phyloP scores from a whole-genome alignment of 2,329 filamentous ascomycete genomes.

The Cryoendolithus antarcticus region DNA sequence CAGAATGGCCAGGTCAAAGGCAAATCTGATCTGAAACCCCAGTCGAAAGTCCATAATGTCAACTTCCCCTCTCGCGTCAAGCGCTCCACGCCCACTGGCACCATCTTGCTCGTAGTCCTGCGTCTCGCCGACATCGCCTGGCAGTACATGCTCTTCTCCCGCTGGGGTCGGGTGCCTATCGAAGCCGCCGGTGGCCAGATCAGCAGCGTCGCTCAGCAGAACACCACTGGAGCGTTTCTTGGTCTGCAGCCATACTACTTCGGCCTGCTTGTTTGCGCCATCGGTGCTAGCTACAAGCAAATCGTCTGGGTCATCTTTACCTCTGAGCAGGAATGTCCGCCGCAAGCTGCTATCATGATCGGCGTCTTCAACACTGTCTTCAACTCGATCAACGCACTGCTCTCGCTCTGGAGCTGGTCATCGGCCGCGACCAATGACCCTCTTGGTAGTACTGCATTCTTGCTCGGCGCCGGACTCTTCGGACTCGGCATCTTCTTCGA shows the following conservation, averaged over 20 bases:
- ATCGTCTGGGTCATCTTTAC: constrained; percentile 7
- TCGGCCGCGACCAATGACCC: constrained; percentile 31
- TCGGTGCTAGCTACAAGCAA: constrained; percentile 7
- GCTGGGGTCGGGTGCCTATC: neutral
- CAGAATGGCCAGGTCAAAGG: too few species aligned
- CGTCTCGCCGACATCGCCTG: neutral
- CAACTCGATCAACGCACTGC: constrained; percentile 43
- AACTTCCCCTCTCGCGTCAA: neutral
- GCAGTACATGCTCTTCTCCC: neutral
- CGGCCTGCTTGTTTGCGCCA: constrained; percentile 3
- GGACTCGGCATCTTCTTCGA: constrained; percentile 41
- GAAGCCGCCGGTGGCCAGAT: neutral
- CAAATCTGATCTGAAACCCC: too few species aligned
- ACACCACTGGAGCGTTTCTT: neutral
- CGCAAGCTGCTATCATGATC: constrained; percentile 16
- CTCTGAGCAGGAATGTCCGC: neutral
- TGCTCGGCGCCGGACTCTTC: constrained; percentile 40
- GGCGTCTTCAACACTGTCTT: constrained; percentile 40
- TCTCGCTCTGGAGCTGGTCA: constrained; percentile 39
- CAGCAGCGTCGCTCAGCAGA: neutral
- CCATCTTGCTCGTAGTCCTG: neutral
- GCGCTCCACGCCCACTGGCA: neutral
- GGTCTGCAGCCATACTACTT: constrained; percentile 6
- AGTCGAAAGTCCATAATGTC: neutral
- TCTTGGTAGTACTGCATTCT: constrained; percentile 30